phyloP scores from a whole-genome alignment of 306 rosid genomes.

The Lathyrus oleraceus region DNA sequence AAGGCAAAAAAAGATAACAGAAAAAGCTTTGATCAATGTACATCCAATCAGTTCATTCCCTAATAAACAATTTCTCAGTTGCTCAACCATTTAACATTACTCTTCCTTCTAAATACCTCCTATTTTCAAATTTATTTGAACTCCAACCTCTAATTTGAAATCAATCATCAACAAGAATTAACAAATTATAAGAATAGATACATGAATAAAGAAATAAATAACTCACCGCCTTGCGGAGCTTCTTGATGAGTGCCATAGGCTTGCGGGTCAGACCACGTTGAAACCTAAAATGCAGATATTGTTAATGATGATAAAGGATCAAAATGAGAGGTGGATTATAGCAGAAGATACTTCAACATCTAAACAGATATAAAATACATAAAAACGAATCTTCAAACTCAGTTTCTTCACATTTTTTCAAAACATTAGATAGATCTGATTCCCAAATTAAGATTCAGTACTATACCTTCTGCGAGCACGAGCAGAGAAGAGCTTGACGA shows the following conservation, averaged over 20 bases:
- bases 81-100: background rate
- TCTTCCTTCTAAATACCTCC: background rate
- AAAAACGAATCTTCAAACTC: background rate
- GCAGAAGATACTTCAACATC: background rate
- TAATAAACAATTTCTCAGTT: background rate
- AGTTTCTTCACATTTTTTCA: background rate
- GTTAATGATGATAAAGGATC: too few relatives aligned
- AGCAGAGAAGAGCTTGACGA: constrained; percentile 74
- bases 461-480: constrained; percentile 73
- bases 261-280: constrained; percentile 56
- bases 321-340: too few relatives aligned
- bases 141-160: too few relatives aligned
- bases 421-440: background rate
- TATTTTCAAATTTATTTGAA: too few relatives aligned
- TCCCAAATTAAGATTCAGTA: too few relatives aligned
- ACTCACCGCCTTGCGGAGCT: constrained; percentile 54
- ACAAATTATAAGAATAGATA: background rate
- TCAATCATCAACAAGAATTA: background rate
- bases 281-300: constrained; percentile 22
- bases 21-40: background rate
- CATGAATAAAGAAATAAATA: background rate
- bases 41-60: background rate
- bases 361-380: background rate
- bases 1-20: too few relatives aligned
- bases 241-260: constrained; percentile 61